A percentile compares a stretch with the other conserved stretches of the same genome.
Evolutionary conservation across 306 rosid species (phyloP).

Genomic region (Quercus parvula): DNA sequence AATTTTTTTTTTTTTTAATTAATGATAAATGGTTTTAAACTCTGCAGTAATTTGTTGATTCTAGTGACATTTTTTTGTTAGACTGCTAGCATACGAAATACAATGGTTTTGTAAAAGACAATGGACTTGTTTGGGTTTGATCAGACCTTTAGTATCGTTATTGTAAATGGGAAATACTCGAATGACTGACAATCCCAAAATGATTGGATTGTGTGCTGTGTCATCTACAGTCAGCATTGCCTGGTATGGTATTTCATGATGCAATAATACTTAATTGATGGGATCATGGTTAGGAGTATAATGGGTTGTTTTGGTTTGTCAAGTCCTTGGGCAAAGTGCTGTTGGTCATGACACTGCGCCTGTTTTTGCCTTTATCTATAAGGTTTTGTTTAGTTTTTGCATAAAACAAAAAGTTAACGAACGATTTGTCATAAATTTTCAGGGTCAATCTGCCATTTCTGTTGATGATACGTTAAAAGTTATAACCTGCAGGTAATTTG

Average conservation of each 20-base stretch:
- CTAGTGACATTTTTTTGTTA: background rate
- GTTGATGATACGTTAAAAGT: conserved; percentile 62
- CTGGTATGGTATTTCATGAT: background rate
- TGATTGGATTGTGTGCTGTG: background rate
- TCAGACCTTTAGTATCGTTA: background rate
- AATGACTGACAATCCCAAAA: background rate
- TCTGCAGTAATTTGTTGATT: too few relatives aligned
- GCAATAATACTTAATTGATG: background rate
- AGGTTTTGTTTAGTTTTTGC: conserved; percentile 1
- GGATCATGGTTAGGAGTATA: background rate
- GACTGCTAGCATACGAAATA: background rate
- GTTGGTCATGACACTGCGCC: background rate
- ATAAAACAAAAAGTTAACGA: conserved; percentile 25
- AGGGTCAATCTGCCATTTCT: conserved; percentile 64
- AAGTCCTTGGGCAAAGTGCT: background rate
- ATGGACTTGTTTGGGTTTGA: background rate
- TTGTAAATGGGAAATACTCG: background rate
- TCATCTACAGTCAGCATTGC: background rate
- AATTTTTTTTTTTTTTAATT: too few relatives aligned
- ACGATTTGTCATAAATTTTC: conserved; percentile 41
- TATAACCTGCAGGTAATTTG: conserved; percentile 61
- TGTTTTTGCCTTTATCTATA: background rate
- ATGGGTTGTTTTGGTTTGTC: background rate
- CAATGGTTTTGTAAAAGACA: background rate
- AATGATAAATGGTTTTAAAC: too few relatives aligned